Base-by-base conservation (phyloP, 1,284 basidiomycete genomes). In the Marasmius sp. region DNA sequence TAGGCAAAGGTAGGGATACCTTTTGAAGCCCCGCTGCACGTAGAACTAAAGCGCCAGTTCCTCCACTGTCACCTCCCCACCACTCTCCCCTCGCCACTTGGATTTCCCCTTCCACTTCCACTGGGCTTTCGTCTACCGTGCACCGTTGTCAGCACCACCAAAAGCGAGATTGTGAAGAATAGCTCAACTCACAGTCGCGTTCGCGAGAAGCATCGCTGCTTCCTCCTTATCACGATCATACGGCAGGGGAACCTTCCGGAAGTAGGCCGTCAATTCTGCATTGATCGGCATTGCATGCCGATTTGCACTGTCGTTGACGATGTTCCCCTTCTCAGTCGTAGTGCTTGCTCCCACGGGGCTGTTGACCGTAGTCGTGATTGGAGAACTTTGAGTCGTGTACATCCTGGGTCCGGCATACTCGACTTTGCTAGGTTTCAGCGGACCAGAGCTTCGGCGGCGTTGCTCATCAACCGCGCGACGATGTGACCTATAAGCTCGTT, bases 41-140 rank as follows among this genome's bases (percentile, higher is more conserved):
- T 97, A 98, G 72, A 91, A 81, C 72, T 97, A 88, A 48, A 98
- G 78, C 1, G 93, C 94, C 64, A 93, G 82, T 5, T 81, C 85
- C 72, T 99, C 97, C 3, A 99, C 97, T 16, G 85, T 88, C 34
- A 96, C 83, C 50, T 89, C 85, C 43, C 85, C 79, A 3, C 51
- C 45, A 14, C 81, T 85, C 58, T 90, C 81, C 1, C 94, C 93
- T 27, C 81, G 70, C 97, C 97, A 99, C 0, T 89, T 77, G 11
- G 91, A 92, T 74, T 97, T 96, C 43, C 87, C 89, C 45, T 74
- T 85, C 73, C 73, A 76, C 61, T 74, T 80, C 61, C 68, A 67
- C 45, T 65, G 33, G 50, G 36, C 56, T 51, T 47, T 49, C 57
- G 34, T n/a, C 36, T 22, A 36, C 16, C 50, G 34, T 34, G 20